These are phyloP conservation scores for Rossbeevera mucosa DNA, from an alignment of 768 basidiomycete genomes.

Conservation along the genomic window DNA sequence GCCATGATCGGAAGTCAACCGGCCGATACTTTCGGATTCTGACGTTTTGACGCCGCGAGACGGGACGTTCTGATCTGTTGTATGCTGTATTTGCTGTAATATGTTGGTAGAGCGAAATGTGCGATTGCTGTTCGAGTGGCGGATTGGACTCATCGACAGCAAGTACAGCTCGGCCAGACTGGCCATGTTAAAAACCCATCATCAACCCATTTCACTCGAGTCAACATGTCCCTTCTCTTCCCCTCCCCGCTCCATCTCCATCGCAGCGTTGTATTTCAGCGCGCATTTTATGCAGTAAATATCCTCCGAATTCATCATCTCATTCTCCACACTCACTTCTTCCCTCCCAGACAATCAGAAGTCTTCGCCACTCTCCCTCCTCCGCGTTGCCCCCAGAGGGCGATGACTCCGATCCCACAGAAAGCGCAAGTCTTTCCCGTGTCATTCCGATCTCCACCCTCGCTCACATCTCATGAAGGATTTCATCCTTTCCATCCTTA, in stretches of 20 bases:
- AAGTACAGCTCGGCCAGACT: slow-evolving; percentile 22
- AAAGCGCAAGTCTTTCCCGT: slow-evolving; percentile 41
- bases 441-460: background rate
- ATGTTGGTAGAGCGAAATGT: slow-evolving; percentile 12
- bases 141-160: slow-evolving; percentile 21
- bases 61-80: background rate
- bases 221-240: slow-evolving; percentile 24
- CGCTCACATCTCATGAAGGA: slow-evolving; percentile 51
- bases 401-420: slow-evolving; percentile 35
- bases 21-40: slow-evolving; percentile 27
- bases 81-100: background rate
- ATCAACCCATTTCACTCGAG: too few relatives aligned
- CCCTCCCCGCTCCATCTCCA: slow-evolving; percentile 22
- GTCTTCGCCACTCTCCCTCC: slow-evolving; percentile 20
- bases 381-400: slow-evolving; percentile 7
- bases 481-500: slow-evolving; percentile 91
- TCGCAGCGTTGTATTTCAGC: slow-evolving; percentile 40
- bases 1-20: slow-evolving; percentile 12
- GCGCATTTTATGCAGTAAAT: slow-evolving; percentile 55
- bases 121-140: slow-evolving; percentile 23
- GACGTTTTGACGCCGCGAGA: slow-evolving; percentile 19
- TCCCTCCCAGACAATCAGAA: slow-evolving; percentile 27
- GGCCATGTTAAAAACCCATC: slow-evolving; percentile 22
- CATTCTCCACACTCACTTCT: slow-evolving; percentile 18
- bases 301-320: slow-evolving; percentile 14